Base-by-base conservation (phyloP, 2,329 filamentous ascomycete species). In the Exophiala bonariae region DNA sequence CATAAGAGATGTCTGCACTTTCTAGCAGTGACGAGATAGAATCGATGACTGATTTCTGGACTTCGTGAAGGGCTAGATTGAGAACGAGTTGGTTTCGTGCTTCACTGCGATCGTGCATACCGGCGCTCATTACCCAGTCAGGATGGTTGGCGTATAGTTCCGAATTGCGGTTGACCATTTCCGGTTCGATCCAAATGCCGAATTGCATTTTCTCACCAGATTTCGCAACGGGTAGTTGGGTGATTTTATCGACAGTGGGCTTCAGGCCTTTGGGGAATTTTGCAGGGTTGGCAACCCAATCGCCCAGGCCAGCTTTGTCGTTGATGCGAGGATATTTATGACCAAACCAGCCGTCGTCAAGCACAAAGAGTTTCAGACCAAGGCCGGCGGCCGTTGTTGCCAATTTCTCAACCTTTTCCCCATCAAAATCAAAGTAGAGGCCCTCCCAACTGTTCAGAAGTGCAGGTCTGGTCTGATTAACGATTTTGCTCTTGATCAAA, bases 261-360 rank as follows among this genome's bases (percentile, higher is more conserved):
- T 63, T 62, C 0, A 86, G 62, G 0, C 82, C 82, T 4, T 79
- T 59, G 0, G 82, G 82, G 57, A 86, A 85, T 19, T 77, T 75
- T 2, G 68, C 66, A 0, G 75, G 75, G 47, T 86, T 84, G 1
- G 74, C 74, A 1, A 72, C 67, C 82, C 82, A 85, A 65, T 86
- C 82, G 4, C 82, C 82, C 0, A 86, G 70, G 1, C 81, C 82
- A 1, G 77, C 70, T 1, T 71, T 69, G 54, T 85, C 82, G 26
- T 76, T 74, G 17, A 76, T 59, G 0, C 82, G 79, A 1, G 82
- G 81, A 49, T 82, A 78, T 28, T 83, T 68, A n/a, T 72, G 67
- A 11, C 82, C 82, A 38, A 86, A 86, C 82, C 82, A 86, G 3
- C 82, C 82, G 48, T 86, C 82, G 34, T 86, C 82, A 37, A 82